Percentiles rank a stretch among this genome's conserved stretches.
Evolutionary conservation across 805 yeast species (phyloP).

Genomic region (Wickerhamomyces ciferrii): DNA sequence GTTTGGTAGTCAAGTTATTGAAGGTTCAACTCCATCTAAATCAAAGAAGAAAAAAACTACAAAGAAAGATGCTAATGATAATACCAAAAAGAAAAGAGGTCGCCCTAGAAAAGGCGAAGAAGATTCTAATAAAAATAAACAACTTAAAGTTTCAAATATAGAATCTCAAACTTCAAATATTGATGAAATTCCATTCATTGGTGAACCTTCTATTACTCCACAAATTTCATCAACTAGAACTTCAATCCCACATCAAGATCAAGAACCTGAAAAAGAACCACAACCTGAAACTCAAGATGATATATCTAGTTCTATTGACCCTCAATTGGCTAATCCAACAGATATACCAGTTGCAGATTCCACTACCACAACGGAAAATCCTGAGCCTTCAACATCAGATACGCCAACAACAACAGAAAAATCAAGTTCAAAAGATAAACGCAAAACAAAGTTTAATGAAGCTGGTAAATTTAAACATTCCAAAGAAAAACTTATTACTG

Average conservation of each 20-base stretch:
- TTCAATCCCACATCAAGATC: too few species aligned
- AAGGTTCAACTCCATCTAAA: conserved; percentile 3
- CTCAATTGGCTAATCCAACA: too few species aligned
- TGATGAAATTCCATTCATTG: not conserved
- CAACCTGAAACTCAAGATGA: too few species aligned
- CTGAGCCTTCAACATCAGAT: too few species aligned
- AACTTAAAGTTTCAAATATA: conserved; percentile 4
- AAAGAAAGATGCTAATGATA: not conserved
- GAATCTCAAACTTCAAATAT: not conserved
- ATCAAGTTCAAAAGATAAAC: not conserved
- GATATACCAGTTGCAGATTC: too few species aligned
- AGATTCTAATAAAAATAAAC: conserved; percentile 6
- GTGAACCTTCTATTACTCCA: not conserved
- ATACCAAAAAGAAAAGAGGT: conserved; percentile 15
- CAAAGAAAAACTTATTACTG: not conserved
- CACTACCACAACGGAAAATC: too few species aligned
- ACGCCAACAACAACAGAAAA: not conserved
- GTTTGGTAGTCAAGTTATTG: conserved; percentile 11
- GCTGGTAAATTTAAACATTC: not conserved
- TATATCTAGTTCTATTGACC: too few species aligned
- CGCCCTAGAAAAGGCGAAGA: conserved; percentile 21
- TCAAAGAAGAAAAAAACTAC: not conserved
- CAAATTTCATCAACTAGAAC: too few species aligned
- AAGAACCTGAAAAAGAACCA: too few species aligned
- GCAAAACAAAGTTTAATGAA: not conserved